These are phyloP conservation scores for Fonsecaea monophora DNA, from an alignment of 2,329 filamentous ascomycete genomes.

Conservation along the genomic window DNA sequence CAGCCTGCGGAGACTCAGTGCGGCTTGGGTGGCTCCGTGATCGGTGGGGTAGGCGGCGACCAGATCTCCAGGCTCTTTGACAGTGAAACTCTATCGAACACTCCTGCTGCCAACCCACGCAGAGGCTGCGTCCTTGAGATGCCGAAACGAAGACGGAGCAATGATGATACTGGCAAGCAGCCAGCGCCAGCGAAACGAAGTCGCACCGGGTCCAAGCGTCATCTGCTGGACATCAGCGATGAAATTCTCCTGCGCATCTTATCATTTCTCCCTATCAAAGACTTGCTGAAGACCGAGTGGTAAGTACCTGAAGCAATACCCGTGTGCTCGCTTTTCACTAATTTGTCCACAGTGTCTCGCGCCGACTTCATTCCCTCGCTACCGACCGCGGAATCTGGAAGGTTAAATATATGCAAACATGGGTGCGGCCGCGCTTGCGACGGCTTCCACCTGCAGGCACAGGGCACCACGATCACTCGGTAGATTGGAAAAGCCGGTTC, in stretches of 20 bases:
- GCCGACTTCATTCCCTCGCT: slow-evolving; percentile 73
- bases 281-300: slow-evolving; percentile 70
- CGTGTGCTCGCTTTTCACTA: background rate
- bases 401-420: slow-evolving; percentile 82
- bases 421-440: slow-evolving; percentile 28
- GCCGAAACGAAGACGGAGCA: slow-evolving; percentile 31
- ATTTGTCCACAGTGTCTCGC: slow-evolving; percentile 69
- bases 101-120: background rate
- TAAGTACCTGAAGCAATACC: slow-evolving; percentile 43
- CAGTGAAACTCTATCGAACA: background rate
- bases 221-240: slow-evolving; percentile 77
- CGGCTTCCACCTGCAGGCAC: background rate
- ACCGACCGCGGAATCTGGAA: slow-evolving; percentile 92
- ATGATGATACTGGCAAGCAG: slow-evolving; percentile 24
- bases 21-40: too few species aligned
- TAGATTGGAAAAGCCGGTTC: slow-evolving; percentile 88
- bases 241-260: slow-evolving; percentile 87
- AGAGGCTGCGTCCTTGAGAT: slow-evolving; percentile 14
- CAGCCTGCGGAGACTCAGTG: background rate
- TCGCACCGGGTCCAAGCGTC: slow-evolving; percentile 29
- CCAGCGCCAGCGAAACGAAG: slow-evolving; percentile 20
- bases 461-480: slow-evolving; percentile 59
- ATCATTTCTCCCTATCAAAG: slow-evolving; percentile 72
- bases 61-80: background rate
- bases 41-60: background rate